These are phyloP conservation scores for Pseudozyma thailandica DNA, from an alignment of 1,284 basidiomycete genomes.

Conservation along the genomic window DNA sequence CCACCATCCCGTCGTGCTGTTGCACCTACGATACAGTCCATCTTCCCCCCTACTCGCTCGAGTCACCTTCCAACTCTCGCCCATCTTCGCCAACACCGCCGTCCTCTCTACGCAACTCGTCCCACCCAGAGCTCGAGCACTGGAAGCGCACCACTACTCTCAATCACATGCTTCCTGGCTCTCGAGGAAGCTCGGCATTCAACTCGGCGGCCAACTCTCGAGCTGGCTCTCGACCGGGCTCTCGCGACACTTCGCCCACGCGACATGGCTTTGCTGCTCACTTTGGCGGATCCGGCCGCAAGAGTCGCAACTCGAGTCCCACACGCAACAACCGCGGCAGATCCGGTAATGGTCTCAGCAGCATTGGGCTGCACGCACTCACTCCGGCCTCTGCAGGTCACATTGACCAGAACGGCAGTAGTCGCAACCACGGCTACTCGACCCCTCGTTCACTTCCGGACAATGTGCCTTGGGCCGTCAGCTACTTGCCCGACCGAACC, in stretches of 20 bases:
- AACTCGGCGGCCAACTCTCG: slow-evolving; percentile 46
- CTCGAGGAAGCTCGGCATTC: slow-evolving; percentile 45
- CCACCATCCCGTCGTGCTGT: slow-evolving; percentile 60
- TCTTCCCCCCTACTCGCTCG: slow-evolving; percentile 64
- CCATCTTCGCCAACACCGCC: slow-evolving; percentile 56
- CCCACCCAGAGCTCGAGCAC: slow-evolving; percentile 54
- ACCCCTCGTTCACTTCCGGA: slow-evolving; percentile 57
- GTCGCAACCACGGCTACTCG: slow-evolving; percentile 39
- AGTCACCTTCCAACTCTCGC: slow-evolving; percentile 54
- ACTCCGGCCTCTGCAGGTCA: slow-evolving; percentile 47
- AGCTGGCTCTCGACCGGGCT: slow-evolving; percentile 43
- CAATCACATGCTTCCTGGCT: slow-evolving; percentile 48
- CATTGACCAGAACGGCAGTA: slow-evolving; percentile 45
- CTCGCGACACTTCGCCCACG: slow-evolving; percentile 55
- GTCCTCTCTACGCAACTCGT: slow-evolving; percentile 28
- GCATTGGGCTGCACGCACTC: slow-evolving; percentile 45
- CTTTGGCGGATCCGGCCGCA: slow-evolving; percentile 39
- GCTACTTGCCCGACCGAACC: slow-evolving; percentile 59
- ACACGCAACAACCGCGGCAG: slow-evolving; percentile 40
- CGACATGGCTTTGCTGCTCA: slow-evolving; percentile 48
- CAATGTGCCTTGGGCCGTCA: slow-evolving; percentile 62
- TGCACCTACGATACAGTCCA: slow-evolving; percentile 65
- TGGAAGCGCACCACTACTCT: slow-evolving; percentile 60
- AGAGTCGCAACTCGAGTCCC: slow-evolving; percentile 50
- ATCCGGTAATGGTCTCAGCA: slow-evolving; percentile 34